phyloP scores from a whole-genome alignment of 164 flowering plant species.

The Amborella trichopoda region DNA sequence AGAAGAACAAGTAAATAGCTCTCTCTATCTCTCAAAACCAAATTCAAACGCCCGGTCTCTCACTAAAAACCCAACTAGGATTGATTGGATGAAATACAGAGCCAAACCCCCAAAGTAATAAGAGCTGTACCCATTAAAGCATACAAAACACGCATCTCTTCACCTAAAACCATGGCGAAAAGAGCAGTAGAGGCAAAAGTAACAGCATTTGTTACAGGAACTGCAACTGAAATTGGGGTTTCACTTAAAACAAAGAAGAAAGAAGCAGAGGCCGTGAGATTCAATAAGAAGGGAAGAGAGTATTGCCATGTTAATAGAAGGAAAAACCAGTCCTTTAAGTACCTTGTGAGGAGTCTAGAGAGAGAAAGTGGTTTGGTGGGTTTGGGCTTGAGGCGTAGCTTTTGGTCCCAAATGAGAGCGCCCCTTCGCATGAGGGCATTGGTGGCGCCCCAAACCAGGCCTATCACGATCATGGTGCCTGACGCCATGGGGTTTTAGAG shows the following conservation, averaged over 20 bases:
- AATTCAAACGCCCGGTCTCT: no score
- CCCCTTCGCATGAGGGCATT: slow-evolving; percentile 90
- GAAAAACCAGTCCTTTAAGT: slow-evolving; percentile 31
- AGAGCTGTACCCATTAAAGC: slow-evolving; percentile 63
- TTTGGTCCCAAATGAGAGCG: slow-evolving; percentile 67
- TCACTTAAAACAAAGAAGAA: slow-evolving; percentile 63
- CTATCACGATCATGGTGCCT: slow-evolving; percentile 88
- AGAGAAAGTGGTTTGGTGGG: slow-evolving; percentile 10
- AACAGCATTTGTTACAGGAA: slow-evolving; percentile 91
- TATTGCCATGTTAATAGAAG: slow-evolving; percentile 75
- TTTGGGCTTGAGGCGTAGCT: slow-evolving; percentile 19
- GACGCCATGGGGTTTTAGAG: no score
- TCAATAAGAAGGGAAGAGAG: slow-evolving; percentile 63
- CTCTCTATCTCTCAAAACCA: no score
- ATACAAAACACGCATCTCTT: slow-evolving; percentile 36
- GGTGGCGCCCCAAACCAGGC: slow-evolving; percentile 88
- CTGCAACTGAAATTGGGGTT: slow-evolving; percentile 76
- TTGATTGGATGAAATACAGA: slow-evolving; percentile 52
- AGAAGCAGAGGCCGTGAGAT: slow-evolving; percentile 77
- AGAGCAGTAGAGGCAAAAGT: slow-evolving; percentile 91
- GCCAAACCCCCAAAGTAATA: slow-evolving; percentile 67
- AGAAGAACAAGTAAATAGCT: no score
- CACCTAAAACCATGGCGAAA: slow-evolving; percentile 62
- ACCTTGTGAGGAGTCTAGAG: slow-evolving; percentile 15
- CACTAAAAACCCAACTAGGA: no score